Conservation (phyloP, 169 alveolate species). For the Eimeria acervulina region DNA sequence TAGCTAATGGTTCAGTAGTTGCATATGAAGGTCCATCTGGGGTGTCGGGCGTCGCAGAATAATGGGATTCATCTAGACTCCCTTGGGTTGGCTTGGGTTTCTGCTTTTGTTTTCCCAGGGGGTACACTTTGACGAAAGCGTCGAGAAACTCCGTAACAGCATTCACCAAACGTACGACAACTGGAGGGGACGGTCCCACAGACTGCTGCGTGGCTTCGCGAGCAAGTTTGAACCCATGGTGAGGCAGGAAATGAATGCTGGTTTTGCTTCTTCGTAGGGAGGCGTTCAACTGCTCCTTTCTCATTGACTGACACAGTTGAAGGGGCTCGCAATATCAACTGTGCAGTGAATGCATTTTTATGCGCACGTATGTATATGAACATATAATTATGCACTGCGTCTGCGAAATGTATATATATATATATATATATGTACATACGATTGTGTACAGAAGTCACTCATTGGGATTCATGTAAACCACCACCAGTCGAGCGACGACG, state of each 20-base stretch:
- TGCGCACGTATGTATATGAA: no score
- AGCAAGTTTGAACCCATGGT: conserved; percentile 89
- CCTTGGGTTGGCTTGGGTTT: background rate
- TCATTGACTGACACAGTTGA: background rate
- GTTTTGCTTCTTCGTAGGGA: background rate
- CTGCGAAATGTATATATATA: background rate
- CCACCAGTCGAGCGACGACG: conserved; percentile 75
- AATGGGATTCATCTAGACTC: background rate
- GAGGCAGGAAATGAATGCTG: background rate
- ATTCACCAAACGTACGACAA: conserved; percentile 87
- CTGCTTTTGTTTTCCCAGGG: conserved; percentile 62
- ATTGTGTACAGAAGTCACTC: conserved; percentile 48
- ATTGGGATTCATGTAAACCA: conserved; percentile 64
- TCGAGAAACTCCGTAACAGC: conserved; percentile 87
- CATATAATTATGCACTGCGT: no score
- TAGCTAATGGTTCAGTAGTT: background rate
- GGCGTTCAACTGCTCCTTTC: background rate
- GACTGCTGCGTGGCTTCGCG: conserved; percentile 88
- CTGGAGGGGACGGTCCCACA: conserved; percentile 87
- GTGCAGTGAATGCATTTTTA: background rate
- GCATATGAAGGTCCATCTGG: background rate
- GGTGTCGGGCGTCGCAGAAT: background rate
- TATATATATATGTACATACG: background rate
- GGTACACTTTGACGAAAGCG: conserved; percentile 88
- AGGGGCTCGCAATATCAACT: background rate